Conservation (phyloP, 2,329 filamentous ascomycete species). For the Aspergillus flavus region DNA sequence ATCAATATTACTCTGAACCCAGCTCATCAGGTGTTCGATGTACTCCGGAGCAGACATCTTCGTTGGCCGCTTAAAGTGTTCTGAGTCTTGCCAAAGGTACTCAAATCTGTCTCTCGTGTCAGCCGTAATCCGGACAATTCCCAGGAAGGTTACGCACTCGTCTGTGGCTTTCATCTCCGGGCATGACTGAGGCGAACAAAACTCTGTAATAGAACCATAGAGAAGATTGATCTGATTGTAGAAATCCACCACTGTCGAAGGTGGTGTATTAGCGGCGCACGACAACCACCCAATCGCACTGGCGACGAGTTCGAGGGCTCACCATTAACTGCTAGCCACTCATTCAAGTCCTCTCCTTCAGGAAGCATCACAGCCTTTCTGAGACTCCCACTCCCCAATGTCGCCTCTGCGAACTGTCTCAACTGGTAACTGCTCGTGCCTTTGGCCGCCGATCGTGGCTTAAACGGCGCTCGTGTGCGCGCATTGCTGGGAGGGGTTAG, state of each 20-base stretch:
- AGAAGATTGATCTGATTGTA: slow-evolving; percentile 99
- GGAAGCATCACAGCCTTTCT: slow-evolving; percentile 95
- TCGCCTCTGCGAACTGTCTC: slow-evolving; percentile 97
- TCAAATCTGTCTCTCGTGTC: slow-evolving; percentile 68
- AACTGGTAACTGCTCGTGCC: slow-evolving; percentile 91
- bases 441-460: slow-evolving; percentile 79
- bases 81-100: slow-evolving; percentile 97
- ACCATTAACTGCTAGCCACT: slow-evolving; percentile 99
- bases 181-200: slow-evolving; percentile 95
- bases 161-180: slow-evolving; percentile 99
- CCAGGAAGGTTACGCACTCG: slow-evolving; percentile 61
- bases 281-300: neutral
- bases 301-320: slow-evolving; percentile 33
- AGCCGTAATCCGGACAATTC: slow-evolving; percentile 14
- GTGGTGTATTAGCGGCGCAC: neutral
- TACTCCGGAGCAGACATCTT: slow-evolving; percentile 98
- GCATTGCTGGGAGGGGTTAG: slow-evolving; percentile 68
- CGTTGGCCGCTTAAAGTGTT: slow-evolving; percentile 91
- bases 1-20: slow-evolving; percentile 94
- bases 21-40: slow-evolving; percentile 96
- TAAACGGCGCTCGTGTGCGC: slow-evolving; percentile 87
- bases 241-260: slow-evolving; percentile 84
- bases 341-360: slow-evolving; percentile 95
- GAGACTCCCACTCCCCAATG: slow-evolving; percentile 89
- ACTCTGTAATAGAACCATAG: slow-evolving; percentile 98